phyloP scores from a whole-genome alignment of 2,329 filamentous ascomycete genomes.

The Bretziella fagacearum region DNA sequence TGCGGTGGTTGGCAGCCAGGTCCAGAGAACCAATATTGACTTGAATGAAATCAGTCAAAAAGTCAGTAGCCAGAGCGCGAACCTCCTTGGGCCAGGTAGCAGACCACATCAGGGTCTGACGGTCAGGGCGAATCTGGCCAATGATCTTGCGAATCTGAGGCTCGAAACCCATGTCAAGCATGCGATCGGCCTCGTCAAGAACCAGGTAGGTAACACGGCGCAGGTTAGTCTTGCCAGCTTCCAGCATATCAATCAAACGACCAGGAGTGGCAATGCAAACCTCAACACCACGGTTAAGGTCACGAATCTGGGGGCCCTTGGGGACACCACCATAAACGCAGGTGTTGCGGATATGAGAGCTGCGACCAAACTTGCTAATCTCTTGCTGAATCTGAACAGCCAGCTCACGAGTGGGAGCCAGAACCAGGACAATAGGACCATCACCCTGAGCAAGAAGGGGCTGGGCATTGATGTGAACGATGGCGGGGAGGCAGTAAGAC shows the following conservation, averaged over 20 bases:
- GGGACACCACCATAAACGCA: slow-evolving; percentile 98
- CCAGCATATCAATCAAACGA: slow-evolving; percentile 95
- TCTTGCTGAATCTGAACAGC: slow-evolving; percentile 98
- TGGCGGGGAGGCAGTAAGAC: slow-evolving; percentile 93
- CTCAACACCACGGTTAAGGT: slow-evolving; percentile 87
- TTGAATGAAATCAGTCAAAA: slow-evolving; percentile 91
- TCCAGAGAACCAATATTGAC: slow-evolving; percentile 98
- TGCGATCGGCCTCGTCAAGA: slow-evolving; percentile 96
- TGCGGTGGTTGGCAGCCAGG: slow-evolving; percentile 89
- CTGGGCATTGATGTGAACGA: slow-evolving; percentile 98
- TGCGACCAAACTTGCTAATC: slow-evolving; percentile 96
- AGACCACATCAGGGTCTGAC: slow-evolving; percentile 99
- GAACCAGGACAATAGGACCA: slow-evolving; percentile 87
- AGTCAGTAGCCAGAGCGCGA: slow-evolving; percentile 75
- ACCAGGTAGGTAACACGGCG: slow-evolving; percentile 96
- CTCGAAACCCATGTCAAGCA: slow-evolving; percentile 99
- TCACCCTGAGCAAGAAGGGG: slow-evolving; percentile 88
- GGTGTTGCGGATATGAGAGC: slow-evolving; percentile 93
- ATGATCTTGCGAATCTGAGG: slow-evolving; percentile 99
- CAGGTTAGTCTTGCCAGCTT: slow-evolving; percentile 94
- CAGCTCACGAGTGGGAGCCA: slow-evolving; percentile 92
- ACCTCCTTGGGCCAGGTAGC: slow-evolving; percentile 99
- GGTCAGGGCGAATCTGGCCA: slow-evolving; percentile 87
- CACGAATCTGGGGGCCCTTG: slow-evolving; percentile 91
- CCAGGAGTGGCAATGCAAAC: slow-evolving; percentile 97